phyloP scores from a whole-genome alignment of 2,329 filamentous ascomycete genomes.

The Verticillium zaregamsianum region DNA sequence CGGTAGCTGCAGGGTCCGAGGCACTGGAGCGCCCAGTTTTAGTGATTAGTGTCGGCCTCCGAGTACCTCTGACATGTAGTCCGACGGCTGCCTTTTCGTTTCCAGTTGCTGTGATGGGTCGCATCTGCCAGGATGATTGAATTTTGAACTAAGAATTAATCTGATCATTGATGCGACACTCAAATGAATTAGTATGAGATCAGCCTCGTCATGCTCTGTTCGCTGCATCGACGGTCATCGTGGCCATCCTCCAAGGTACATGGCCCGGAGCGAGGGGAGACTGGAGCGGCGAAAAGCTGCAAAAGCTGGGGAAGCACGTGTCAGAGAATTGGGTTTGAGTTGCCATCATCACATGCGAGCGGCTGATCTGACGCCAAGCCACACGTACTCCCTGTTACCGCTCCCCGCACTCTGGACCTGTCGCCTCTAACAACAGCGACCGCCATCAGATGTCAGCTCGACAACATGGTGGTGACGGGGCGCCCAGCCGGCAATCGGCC shows the following conservation, averaged over 20 bases:
- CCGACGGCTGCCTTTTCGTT: not conserved
- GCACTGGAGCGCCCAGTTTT: slow-evolving; percentile 2
- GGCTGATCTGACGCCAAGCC: slow-evolving; percentile 6
- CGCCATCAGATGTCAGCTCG: not conserved
- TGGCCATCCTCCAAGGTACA: not conserved
- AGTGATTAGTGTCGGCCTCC: not conserved
- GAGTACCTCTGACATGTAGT: not conserved
- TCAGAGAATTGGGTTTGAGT: slow-evolving; percentile 6
- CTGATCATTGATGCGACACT: not conserved
- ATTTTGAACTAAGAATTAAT: not conserved
- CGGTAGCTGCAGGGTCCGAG: slow-evolving; percentile 12
- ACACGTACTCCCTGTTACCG: slow-evolving; percentile 1
- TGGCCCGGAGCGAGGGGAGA: not conserved
- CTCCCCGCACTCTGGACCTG: no score
- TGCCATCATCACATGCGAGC: slow-evolving; percentile 13
- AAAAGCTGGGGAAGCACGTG: slow-evolving; percentile 11
- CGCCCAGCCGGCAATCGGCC: slow-evolving; percentile 12
- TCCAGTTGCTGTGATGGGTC: not conserved
- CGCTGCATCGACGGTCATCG: not conserved
- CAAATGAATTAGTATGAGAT: not conserved
- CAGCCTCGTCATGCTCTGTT: not conserved
- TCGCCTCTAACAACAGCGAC: not conserved
- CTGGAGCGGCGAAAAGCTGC: not conserved
- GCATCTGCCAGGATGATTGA: not conserved
- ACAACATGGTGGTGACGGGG: not conserved